Conservation (phyloP, 1,284 basidiomycete species). For the Austropuccinia psidii region DNA sequence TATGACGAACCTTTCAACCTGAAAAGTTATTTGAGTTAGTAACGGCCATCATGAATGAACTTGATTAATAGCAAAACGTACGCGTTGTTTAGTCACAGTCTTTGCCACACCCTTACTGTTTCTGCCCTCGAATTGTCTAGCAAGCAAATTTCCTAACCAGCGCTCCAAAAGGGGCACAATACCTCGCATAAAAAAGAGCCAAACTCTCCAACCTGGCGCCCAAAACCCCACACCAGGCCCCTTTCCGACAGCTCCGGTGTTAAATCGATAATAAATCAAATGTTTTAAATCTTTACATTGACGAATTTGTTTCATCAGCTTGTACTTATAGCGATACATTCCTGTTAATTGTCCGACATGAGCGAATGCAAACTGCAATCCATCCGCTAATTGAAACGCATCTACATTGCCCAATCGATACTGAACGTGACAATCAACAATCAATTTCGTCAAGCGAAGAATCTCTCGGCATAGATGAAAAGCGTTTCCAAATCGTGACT, state of each 20-base stretch:
- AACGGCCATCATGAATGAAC: background rate
- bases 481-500: slow-evolving; percentile 98
- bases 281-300: slow-evolving; percentile 99
- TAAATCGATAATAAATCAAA: slow-evolving; percentile 95
- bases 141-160: slow-evolving; percentile 96
- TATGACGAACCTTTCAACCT: slow-evolving; percentile 10
- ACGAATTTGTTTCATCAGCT: slow-evolving; percentile 98
- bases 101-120: slow-evolving; percentile 73
- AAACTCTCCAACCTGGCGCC: slow-evolving; percentile 99
- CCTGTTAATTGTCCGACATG: slow-evolving; percentile 97
- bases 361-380: slow-evolving; percentile 93
- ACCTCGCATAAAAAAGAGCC: slow-evolving; percentile 99
- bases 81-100: slow-evolving; percentile 97
- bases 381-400: slow-evolving; percentile 97
- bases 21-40: background rate
- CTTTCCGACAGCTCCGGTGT: slow-evolving; percentile 98
- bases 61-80: slow-evolving; percentile 51
- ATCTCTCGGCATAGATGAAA: slow-evolving; percentile 97
- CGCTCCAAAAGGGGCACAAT: slow-evolving; percentile 94
- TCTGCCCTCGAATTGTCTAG: slow-evolving; percentile 91
- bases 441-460: slow-evolving; percentile 89
- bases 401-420: slow-evolving; percentile 98
- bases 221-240: slow-evolving; percentile 99
- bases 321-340: slow-evolving; percentile 99
- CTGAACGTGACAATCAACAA: slow-evolving; percentile 97